These are phyloP conservation scores for Didymella keratinophila DNA, from an alignment of 2,329 filamentous ascomycete genomes.

Conservation along the genomic window DNA sequence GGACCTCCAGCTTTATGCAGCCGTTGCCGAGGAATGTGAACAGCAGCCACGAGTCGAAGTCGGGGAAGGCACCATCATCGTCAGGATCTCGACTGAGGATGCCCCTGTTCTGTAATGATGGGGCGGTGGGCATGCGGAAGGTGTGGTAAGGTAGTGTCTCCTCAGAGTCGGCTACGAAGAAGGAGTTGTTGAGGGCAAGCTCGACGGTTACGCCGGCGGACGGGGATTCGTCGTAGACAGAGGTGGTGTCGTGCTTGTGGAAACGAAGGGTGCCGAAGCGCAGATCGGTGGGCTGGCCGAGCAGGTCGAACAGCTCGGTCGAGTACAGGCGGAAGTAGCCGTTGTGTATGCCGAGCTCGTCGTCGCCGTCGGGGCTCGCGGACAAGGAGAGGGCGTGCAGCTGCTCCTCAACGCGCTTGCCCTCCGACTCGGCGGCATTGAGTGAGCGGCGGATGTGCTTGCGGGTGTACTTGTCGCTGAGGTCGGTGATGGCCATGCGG, in stretches of 20 bases:
- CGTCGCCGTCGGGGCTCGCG: slow-evolving; percentile 12
- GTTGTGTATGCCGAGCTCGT: slow-evolving; percentile 38
- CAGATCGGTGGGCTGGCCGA: slow-evolving; percentile 46
- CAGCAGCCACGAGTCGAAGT: slow-evolving; percentile 49
- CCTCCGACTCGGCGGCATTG: slow-evolving; percentile 39
- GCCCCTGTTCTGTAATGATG: slow-evolving; percentile 46
- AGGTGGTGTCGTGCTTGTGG: slow-evolving; percentile 28
- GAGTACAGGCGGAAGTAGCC: slow-evolving; percentile 50
- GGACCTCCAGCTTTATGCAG: slow-evolving; percentile 48
- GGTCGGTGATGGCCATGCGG: slow-evolving; percentile 44
- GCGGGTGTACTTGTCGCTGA: slow-evolving; percentile 43
- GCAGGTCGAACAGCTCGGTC: slow-evolving; percentile 46
- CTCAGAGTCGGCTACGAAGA: slow-evolving; percentile 46
- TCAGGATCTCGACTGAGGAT: slow-evolving; percentile 43
- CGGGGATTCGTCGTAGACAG: slow-evolving; percentile 2
- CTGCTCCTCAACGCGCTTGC: slow-evolving; percentile 43
- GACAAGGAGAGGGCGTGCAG: slow-evolving; percentile 30
- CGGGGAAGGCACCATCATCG: slow-evolving; percentile 42
- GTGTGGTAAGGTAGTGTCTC: slow-evolving; percentile 48
- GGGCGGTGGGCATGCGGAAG: slow-evolving; percentile 42
- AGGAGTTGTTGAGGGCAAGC: slow-evolving; percentile 44
- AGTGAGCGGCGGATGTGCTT: slow-evolving; percentile 45
- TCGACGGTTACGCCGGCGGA: slow-evolving; percentile 36
- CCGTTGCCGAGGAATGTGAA: slow-evolving; percentile 49
- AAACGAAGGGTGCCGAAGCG: slow-evolving; percentile 49